phyloP scores from a whole-genome alignment of 208 protist species.

The Leishmania aethiopica region DNA sequence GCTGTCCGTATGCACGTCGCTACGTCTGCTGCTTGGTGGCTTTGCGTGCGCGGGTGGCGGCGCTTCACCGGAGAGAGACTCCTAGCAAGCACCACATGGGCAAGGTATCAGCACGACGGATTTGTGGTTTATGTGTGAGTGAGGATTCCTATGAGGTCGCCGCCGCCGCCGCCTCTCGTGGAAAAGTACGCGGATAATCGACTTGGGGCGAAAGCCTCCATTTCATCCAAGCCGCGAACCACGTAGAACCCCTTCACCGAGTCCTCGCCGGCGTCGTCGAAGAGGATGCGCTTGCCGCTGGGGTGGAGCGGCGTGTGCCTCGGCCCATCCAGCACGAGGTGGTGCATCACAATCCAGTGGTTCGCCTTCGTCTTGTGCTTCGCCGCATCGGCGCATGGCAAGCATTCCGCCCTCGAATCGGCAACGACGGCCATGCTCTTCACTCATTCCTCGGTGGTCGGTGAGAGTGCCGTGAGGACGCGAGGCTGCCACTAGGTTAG shows the following conservation, averaged over 20 bases:
- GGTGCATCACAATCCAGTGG: conserved; percentile 45
- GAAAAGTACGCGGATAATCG: conserved; percentile 46
- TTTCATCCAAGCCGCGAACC: conserved; percentile 46
- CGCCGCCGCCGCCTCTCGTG: not conserved
- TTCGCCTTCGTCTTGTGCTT: conserved; percentile 70
- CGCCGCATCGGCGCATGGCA: conserved; percentile 52
- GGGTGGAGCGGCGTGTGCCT: conserved; percentile 62
- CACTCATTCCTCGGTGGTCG: not conserved
- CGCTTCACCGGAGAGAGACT: not conserved
- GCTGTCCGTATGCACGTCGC: not conserved
- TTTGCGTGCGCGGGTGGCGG: not conserved
- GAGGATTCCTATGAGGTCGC: not conserved
- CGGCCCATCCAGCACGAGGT: conserved; percentile 61
- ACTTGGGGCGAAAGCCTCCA: conserved; percentile 62
- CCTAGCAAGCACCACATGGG: not conserved
- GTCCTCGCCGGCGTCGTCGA: conserved; percentile 66
- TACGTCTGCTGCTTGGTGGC: not conserved
- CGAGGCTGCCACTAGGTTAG: too few species aligned
- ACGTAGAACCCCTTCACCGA: conserved; percentile 62
- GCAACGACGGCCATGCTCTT: not conserved
- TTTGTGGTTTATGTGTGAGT: not conserved
- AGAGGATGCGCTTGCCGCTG: conserved; percentile 57
- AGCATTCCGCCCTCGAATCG: conserved; percentile 4
- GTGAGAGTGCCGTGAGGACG: not conserved
- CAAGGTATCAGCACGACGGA: not conserved